phyloP scores from a whole-genome alignment of 257 asterid species.

The Salvia miltiorrhiza region DNA sequence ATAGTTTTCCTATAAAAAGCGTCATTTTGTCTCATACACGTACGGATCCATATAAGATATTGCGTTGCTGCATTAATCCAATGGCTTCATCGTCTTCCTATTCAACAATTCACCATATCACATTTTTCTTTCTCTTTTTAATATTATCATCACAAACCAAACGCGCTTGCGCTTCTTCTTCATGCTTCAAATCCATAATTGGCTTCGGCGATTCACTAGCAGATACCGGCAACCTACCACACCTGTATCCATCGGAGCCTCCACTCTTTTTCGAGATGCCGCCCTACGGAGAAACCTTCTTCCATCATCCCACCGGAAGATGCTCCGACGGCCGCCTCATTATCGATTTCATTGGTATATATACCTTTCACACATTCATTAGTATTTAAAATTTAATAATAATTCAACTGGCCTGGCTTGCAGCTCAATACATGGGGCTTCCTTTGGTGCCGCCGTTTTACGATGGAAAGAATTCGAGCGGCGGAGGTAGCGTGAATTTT shows the following conservation, averaged over 20 bases:
- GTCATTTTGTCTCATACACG: too few relatives aligned
- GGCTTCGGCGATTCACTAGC: conserved; percentile 34
- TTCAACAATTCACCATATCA: neutral
- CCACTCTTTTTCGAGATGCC: neutral
- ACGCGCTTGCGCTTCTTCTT: neutral
- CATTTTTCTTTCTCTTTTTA: neutral
- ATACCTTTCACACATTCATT: too few relatives aligned
- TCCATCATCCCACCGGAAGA: conserved; percentile 33
- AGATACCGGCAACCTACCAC: conserved; percentile 28
- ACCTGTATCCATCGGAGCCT: neutral
- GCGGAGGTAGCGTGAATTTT: conserved; percentile 26
- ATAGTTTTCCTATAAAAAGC: too few relatives aligned
- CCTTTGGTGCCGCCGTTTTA: conserved; percentile 35
- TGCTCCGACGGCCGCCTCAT: conserved; percentile 41
- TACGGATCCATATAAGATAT: too few relatives aligned
- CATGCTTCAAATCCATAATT: conserved; percentile 29
- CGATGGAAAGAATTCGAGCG: conserved; percentile 11
- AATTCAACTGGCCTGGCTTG: too few relatives aligned
- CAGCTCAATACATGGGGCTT: conserved; percentile 36
- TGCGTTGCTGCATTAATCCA: too few relatives aligned
- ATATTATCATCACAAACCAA: neutral
- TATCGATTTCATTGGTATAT: conserved; percentile 36
- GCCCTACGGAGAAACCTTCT: conserved; percentile 36
- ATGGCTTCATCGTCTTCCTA: neutral
- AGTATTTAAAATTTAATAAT: too few relatives aligned